Base-by-base conservation (phyloP, 345 rosid genomes). In the Durio zibethinus region DNA sequence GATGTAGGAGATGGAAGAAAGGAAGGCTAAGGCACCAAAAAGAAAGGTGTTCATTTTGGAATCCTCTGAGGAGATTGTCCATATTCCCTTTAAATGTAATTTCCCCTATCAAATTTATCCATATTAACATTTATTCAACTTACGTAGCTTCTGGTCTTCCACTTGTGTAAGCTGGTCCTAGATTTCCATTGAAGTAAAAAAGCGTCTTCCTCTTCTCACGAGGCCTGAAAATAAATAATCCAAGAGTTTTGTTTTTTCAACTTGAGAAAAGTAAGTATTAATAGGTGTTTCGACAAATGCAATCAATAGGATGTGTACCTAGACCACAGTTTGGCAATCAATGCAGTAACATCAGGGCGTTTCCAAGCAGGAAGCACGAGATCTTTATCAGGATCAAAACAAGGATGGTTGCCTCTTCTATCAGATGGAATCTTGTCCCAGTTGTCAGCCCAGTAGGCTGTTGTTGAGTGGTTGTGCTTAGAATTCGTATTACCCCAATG, bases 301-400 rank as follows among this genome's bases (percentile, higher is more conserved):
- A 56, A 64, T 16, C 65, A 68, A 73, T 25, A 59, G 60, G 64
- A 25, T 50, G 45, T 48, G 61, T 75, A 93, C 98, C 92, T 86
- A 23, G 84, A 87, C 99, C 93, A 93, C 74, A 90, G 88, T 80
- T 88, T 87, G 61, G 79, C 76, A 64, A 78, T 87, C 80, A 93
- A 75, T 56, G 92, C 82, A 78, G 48, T 33, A 1, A 83, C 89
- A 79, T 93, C 97, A 73, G 98, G 99, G 54, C 12, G 82, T 84
- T 95, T 95, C 99, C 99, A 95, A 57, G 99, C 99, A 76, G 99
- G 99, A 84, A 95, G 85, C 76, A 95, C 94, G 31, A 95, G 98
- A 89, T 95, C 98, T 89, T 95, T 95, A 31, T 78, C 86, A 76
- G 98, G 97, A 79, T 93, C 97, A 83, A 90, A 95, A 84, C 99